phyloP scores from a whole-genome alignment of 768 basidiomycete genomes.

The Exsudoporus frostii region DNA sequence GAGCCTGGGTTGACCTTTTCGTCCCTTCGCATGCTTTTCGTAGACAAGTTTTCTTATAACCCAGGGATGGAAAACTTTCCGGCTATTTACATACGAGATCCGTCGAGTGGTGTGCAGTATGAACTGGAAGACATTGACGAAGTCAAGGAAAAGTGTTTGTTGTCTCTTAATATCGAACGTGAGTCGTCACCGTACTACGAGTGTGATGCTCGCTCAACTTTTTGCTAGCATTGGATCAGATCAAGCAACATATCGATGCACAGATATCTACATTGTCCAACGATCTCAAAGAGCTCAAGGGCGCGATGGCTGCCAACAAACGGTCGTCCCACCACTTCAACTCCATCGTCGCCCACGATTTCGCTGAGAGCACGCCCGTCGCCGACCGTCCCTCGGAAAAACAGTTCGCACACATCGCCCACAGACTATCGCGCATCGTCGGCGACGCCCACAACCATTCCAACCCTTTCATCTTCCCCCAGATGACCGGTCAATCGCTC shows the following conservation, averaged over 20 bases:
- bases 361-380: constrained; percentile 65
- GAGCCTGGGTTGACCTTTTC: constrained; percentile 71
- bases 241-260: constrained; percentile 95
- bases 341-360: constrained; percentile 49
- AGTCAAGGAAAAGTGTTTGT: constrained; percentile 79
- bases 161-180: constrained; percentile 98
- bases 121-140: constrained; percentile 95
- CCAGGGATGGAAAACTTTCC: constrained; percentile 93
- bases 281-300: constrained; percentile 87
- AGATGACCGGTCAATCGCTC: constrained; percentile 66
- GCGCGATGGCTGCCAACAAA: constrained; percentile 53
- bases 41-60: constrained; percentile 92
- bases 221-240: constrained; percentile 86
- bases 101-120: constrained; percentile 88
- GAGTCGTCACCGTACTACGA: constrained; percentile 36
- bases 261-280: constrained; percentile 83
- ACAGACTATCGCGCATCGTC: constrained; percentile 70
- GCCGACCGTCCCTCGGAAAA: constrained; percentile 68
- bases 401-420: constrained; percentile 70
- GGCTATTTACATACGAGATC: constrained; percentile 93
- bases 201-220: constrained; percentile 9
- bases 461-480: constrained; percentile 45
- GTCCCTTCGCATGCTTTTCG: constrained; percentile 80
- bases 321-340: constrained; percentile 49
- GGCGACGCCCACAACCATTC: constrained; percentile 37